These are phyloP conservation scores for Colletotrichum sp. DNA, from an alignment of 2,329 filamentous ascomycete species.

Conservation along the genomic window DNA sequence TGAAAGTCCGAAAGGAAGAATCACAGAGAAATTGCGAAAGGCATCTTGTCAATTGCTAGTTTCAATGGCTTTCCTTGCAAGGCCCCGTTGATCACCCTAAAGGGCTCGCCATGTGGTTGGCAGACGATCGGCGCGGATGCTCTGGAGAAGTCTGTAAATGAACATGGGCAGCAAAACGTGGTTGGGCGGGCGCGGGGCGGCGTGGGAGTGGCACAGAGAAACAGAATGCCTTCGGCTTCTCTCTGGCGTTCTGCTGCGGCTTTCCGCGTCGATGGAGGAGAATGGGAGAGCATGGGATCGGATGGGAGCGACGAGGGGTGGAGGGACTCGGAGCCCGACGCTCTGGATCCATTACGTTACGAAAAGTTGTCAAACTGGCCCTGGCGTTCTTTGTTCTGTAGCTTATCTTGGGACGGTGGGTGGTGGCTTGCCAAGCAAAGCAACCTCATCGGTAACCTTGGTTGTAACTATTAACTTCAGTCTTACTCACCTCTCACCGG, in stretches of 20 bases:
- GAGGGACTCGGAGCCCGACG: background rate
- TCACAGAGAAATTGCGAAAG: background rate
- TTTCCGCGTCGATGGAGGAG: background rate
- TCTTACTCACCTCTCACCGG: background rate
- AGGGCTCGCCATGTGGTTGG: background rate
- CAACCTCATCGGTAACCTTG: background rate
- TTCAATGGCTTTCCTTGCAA: background rate
- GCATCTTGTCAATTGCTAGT: background rate
- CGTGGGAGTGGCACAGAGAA: background rate
- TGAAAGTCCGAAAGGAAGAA: background rate
- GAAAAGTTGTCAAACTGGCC: background rate
- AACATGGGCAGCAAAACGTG: background rate
- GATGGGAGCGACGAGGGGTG: background rate
- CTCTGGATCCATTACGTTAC: conserved; percentile 23
- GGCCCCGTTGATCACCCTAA: background rate
- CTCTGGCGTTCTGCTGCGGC: background rate
- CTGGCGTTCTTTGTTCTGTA: background rate
- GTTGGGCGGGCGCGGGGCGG: background rate
- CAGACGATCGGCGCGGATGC: background rate
- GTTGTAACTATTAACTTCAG: background rate
- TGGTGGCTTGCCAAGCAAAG: background rate
- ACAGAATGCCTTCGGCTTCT: background rate
- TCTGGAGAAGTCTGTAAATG: background rate
- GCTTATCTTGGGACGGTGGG: background rate
- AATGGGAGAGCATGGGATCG: background rate